These are phyloP conservation scores for Aureobasidium sp. DNA, from an alignment of 2,329 filamentous ascomycete species.

Conservation along the genomic window DNA sequence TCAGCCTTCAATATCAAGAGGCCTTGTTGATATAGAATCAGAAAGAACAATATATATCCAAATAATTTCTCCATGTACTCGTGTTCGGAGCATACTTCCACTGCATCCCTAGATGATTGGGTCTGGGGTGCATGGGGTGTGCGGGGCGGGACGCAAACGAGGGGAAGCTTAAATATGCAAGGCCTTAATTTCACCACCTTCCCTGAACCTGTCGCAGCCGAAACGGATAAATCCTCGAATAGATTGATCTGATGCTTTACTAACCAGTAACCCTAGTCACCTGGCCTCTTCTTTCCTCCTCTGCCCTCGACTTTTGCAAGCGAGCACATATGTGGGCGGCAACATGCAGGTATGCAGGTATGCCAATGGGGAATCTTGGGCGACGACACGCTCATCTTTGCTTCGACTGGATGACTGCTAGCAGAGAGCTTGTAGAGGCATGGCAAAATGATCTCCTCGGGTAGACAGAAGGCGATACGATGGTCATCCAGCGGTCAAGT, in stretches of 20 bases:
- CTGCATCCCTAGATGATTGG: not conserved
- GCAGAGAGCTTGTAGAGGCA: not conserved
- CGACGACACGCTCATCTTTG: not conserved
- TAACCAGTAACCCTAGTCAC: not conserved
- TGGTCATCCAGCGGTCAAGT: not conserved
- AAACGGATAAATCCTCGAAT: slow-evolving; percentile 8
- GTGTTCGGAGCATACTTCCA: not conserved
- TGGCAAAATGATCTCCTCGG: not conserved
- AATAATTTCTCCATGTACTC: not conserved
- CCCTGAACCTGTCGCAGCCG: not conserved
- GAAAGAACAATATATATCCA: not conserved
- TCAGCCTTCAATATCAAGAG: not conserved
- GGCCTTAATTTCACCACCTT: slow-evolving; percentile 2
- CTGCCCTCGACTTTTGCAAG: not conserved
- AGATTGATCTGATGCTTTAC: not conserved
- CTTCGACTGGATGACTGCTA: not conserved
- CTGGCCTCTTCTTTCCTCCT: not conserved
- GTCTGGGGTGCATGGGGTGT: not conserved
- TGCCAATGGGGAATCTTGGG: not conserved
- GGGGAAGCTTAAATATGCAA: slow-evolving; percentile 8
- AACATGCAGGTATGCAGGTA: not conserved
- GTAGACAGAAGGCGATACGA: not conserved
- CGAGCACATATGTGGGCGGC: not conserved
- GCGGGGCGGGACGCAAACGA: slow-evolving; percentile 4
- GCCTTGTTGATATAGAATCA: not conserved